Evolutionary conservation across 2,329 filamentous ascomycete species (phyloP).

Genomic region (Sarocladium oryzae): DNA sequence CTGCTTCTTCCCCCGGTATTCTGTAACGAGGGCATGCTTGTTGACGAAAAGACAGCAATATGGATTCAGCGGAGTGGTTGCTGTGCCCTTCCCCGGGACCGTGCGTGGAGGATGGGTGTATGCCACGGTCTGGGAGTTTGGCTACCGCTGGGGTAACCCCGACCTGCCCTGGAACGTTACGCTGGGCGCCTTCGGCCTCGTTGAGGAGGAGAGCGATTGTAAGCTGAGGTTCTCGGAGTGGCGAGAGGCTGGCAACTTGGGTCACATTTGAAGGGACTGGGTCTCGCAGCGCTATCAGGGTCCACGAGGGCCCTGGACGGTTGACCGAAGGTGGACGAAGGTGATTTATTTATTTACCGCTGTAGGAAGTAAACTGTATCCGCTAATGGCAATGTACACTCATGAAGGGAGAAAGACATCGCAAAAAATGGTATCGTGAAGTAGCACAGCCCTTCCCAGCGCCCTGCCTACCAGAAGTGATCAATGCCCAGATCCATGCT

Average conservation of each 20-base stretch:
- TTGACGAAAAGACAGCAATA: neutral
- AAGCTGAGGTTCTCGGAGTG: neutral
- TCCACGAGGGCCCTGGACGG: too few species aligned
- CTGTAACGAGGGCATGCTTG: neutral
- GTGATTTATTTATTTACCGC: too few species aligned
- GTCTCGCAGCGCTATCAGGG: too few species aligned
- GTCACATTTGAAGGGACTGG: neutral
- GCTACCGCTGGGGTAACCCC: constrained; percentile 6
- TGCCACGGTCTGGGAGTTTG: constrained; percentile 3
- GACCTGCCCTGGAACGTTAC: constrained; percentile 5
- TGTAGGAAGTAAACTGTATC: too few species aligned
- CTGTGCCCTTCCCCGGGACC: neutral
- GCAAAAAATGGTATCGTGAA: constrained; percentile 8
- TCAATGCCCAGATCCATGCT: neutral
- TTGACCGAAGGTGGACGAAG: too few species aligned
- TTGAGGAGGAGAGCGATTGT: neutral
- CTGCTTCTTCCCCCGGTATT: neutral
- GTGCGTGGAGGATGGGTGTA: neutral
- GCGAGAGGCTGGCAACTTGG: constrained; percentile 6
- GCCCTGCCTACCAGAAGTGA: constrained; percentile 6
- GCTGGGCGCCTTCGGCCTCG: neutral
- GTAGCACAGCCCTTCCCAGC: neutral
- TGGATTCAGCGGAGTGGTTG: neutral
- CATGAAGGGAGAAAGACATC: neutral
- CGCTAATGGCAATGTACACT: too few species aligned